Evolutionary conservation across 2,329 filamentous ascomycete species (phyloP), one percentile per base, ranked within the genome.

Genomic region (Sarocladiaceae sp.): DNA sequence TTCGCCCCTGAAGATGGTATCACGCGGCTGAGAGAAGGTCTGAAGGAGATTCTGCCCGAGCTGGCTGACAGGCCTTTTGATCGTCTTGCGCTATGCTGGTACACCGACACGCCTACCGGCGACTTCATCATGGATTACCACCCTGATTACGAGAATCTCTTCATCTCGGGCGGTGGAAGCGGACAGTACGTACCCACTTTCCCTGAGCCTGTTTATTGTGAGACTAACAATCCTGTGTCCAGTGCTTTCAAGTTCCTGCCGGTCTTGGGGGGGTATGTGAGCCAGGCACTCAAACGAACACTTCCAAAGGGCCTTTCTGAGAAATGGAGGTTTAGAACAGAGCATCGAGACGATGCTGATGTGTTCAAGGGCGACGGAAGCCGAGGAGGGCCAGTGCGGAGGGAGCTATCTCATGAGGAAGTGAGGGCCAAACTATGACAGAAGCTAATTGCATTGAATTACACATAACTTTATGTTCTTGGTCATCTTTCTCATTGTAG

Each of bases 81-180:
- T 0, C 46, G 47, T 5, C 35, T 44, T 4, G 50, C 47, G 2
- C 24, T 54, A 1, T 39, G 34, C 21, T 39, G 34, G 34, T 39
- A 39, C 21, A 39, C 34, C 4, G 34, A 39, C 13, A 39, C 34
- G 6, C 34, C 34, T 13, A 39, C 34, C 9, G 34, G 34, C 10
- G 34, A 39, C 18, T 39, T 39, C 34, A 39, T 39, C 34, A 39
- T 39, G 5, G 34, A 39, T 21, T 24, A 24, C 45, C 77, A 82
- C 47, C 78, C 78, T 0, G 52, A 59, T 1, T 60, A 70, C 6
- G 52, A 65, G 2, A 66, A 68, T 1, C 48, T 75, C 0, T 75
- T 76, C 47, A 24, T 76, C 1, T 72, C 70, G 0, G 72, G 68
- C 0, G 73, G 70, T 1, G 70, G 70, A 6, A 39, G 34, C 34